phyloP scores from a whole-genome alignment of 2,329 filamentous ascomycete genomes.

The Metarhizium album region DNA sequence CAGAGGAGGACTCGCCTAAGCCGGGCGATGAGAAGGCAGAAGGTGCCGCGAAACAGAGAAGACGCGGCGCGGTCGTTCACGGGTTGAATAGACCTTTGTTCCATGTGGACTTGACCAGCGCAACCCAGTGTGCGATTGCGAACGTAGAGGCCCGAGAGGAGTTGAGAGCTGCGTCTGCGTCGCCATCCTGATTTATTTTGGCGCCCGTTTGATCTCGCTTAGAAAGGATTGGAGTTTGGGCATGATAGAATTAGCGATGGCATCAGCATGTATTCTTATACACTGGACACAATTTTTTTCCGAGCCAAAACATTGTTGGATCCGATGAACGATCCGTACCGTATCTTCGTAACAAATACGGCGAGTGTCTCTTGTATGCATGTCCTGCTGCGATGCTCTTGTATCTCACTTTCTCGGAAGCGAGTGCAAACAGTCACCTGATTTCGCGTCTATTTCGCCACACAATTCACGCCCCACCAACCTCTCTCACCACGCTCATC shows the following conservation, averaged over 20 bases:
- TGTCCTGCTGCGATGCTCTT: no score
- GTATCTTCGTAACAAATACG: no score
- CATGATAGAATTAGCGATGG: background rate
- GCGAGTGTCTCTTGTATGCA: no score
- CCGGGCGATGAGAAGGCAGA: constrained; percentile 28
- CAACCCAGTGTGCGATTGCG: constrained; percentile 74
- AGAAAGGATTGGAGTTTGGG: background rate
- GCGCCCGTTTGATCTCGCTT: background rate
- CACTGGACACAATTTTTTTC: background rate
- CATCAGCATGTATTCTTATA: background rate
- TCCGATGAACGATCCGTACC: background rate
- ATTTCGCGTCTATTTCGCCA: constrained; percentile 9
- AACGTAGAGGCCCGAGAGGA: constrained; percentile 54
- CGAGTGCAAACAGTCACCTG: constrained; percentile 9
- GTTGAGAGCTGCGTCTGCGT: constrained; percentile 7
- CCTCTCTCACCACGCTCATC: background rate
- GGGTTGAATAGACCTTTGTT: constrained; percentile 87
- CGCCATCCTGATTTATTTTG: background rate
- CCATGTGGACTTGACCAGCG: constrained; percentile 84
- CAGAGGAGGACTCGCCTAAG: background rate
- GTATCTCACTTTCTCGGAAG: no score
- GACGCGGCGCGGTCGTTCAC: constrained; percentile 58
- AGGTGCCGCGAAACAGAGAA: constrained; percentile 19
- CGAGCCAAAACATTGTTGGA: background rate
- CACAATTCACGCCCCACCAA: background rate